These are phyloP conservation scores for Pichia norvegensis DNA, from an alignment of 1,139 yeast genomes.

Conservation along the genomic window DNA sequence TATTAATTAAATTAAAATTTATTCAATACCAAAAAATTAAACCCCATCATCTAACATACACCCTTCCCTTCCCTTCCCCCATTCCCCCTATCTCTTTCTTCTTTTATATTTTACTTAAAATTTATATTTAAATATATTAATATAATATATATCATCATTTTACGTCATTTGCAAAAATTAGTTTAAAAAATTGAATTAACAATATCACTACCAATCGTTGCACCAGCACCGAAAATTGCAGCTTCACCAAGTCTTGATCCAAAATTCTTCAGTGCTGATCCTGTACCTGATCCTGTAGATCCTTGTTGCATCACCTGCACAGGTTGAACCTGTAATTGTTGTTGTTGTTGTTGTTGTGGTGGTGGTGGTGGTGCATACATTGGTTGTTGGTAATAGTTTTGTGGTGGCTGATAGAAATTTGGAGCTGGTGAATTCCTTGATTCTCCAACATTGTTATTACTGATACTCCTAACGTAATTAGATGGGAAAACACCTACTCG, in stretches of 20 bases:
- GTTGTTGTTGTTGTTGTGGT: constrained; percentile 12
- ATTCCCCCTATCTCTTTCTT: not conserved
- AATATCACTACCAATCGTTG: constrained; percentile 82
- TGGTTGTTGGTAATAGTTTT: not conserved
- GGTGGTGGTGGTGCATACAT: constrained; percentile 7
- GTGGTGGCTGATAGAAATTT: not conserved
- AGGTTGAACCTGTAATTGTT: constrained; percentile 8
- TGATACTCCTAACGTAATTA: constrained; percentile 51
- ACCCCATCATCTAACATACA: no score
- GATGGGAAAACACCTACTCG: constrained; percentile 81
- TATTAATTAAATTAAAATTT: not conserved
- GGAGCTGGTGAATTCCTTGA: not conserved
- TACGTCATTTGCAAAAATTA: not conserved
- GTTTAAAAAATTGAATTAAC: constrained; percentile 72
- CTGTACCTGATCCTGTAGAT: constrained; percentile 14
- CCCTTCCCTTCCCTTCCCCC: not conserved
- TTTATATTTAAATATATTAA: not conserved
- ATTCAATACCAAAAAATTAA: no score
- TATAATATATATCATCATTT: not conserved
- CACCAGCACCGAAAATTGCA: constrained; percentile 95
- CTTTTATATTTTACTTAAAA: not conserved
- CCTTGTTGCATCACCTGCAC: constrained; percentile 6
- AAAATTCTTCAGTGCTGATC: constrained; percentile 46
- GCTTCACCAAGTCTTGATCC: constrained; percentile 88
- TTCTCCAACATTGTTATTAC: constrained; percentile 10